Evolutionary conservation across 2,329 filamentous ascomycete species (phyloP), one percentile per base, ranked within the genome.

Genomic region (Sclerotinia glacialis): DNA sequence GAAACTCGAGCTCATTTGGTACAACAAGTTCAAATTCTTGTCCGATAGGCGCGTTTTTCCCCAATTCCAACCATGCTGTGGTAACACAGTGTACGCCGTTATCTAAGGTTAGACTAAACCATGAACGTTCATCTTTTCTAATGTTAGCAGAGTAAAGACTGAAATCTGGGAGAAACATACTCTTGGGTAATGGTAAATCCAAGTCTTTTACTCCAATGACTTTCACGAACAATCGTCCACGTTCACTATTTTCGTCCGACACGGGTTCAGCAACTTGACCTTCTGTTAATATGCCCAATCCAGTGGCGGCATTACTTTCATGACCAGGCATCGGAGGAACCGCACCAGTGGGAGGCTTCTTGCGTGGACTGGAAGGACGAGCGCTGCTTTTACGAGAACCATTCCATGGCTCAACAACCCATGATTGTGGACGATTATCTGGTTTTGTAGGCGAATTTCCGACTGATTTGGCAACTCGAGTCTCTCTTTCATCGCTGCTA

Each of bases 21-120:
- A 99, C 95, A 42, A 98, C 93, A 54, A 99, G 87, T 80, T 99
- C 95, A 73, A 99, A 99, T 77, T 99, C 95, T 76, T 99, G 95
- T 8, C 94, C 95, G 72, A 99, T 98, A 0, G 95, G 93, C 2
- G 95, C 94, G 68, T 91, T 94, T 72, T 91, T 90, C 26, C 92
- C 93, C 68, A 99, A 83, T 78, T 99, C 95, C 11, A 98, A 83
- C 91, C 93, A 97, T 0, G 93, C 89, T 4, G 95, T 99, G 0
- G 95, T 99, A 21, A 99, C 95, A 74, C 95, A 99, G 77, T 99
- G 95, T 1, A 99, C 86, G 34, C 95, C 95, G 71, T 99, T 99
- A 78, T 99, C 95, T n/a, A 99, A 85, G 0, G 95, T 99, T 14
- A 99, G 85, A 73, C 94, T 93, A 80, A 99, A 99, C 85, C 92